These are phyloP conservation scores for Kuraishia capsulata DNA, from an alignment of 805 yeast species.

Conservation along the genomic window DNA sequence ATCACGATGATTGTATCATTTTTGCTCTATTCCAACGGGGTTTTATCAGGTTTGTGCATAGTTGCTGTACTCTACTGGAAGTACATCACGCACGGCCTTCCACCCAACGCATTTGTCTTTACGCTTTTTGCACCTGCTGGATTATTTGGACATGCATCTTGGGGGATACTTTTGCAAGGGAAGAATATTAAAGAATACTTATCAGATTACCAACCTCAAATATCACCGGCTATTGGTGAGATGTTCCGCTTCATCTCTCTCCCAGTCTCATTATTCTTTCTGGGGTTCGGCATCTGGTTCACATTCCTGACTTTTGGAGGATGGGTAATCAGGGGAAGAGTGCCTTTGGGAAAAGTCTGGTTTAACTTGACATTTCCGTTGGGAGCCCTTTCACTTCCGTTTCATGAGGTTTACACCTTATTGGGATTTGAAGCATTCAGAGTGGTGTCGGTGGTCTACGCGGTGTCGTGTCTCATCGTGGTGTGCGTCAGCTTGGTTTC, in stretches of 20 bases:
- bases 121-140: slow-evolving; percentile 77
- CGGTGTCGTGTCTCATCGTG: not conserved
- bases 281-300: slow-evolving; percentile 2
- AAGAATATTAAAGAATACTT: slow-evolving; percentile 7
- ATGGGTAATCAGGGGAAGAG: slow-evolving; percentile 7
- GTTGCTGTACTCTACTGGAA: slow-evolving; percentile 53
- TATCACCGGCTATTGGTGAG: not conserved
- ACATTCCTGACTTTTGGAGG: not conserved
- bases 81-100: slow-evolving; percentile 47
- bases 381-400: slow-evolving; percentile 69
- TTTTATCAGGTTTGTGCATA: slow-evolving; percentile 46
- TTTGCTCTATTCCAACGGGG: slow-evolving; percentile 63
- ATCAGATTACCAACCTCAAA: not conserved
- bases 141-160: slow-evolving; percentile 79
- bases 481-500: not conserved
- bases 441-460: slow-evolving; percentile 55
- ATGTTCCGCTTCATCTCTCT: slow-evolving; percentile 1
- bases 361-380: slow-evolving; percentile 90
- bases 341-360: slow-evolving; percentile 40
- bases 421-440: slow-evolving; percentile 49
- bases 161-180: slow-evolving; percentile 39
- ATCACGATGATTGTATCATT: slow-evolving; percentile 45
- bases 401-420: slow-evolving; percentile 37
- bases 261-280: not conserved
- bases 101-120: slow-evolving; percentile 43